Evolutionary conservation across 1,284 basidiomycete genomes (phyloP).

Genomic region (Cronartium ribicola): DNA sequence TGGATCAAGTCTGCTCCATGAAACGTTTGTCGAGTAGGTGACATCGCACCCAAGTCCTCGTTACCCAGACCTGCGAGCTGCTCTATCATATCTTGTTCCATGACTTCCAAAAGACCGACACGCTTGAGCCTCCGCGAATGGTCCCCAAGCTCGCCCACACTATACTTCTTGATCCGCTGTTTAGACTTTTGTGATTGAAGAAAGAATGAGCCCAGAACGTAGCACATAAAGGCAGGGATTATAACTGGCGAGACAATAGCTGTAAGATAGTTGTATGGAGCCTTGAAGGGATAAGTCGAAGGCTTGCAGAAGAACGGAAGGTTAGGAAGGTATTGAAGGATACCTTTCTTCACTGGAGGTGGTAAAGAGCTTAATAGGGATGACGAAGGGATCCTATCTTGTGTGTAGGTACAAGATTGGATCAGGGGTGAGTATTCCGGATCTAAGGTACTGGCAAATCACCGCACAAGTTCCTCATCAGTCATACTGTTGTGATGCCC

Average conservation of each 20-base stretch:
- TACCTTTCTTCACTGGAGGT: not conserved
- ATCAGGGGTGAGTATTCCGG: constrained; percentile 9
- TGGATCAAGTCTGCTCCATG: not conserved
- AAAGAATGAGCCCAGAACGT: constrained; percentile 22
- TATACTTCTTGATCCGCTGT: constrained; percentile 31
- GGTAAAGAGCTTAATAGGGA: not conserved
- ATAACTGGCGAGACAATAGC: constrained; percentile 20
- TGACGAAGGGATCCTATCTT: not conserved
- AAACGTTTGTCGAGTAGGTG: not conserved
- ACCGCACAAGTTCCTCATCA: not conserved
- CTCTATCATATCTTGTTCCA: constrained; percentile 27
- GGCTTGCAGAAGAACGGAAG: constrained; percentile 31
- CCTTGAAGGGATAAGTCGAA: constrained; percentile 22
- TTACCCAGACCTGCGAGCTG: constrained; percentile 23
- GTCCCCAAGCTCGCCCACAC: constrained; percentile 15
- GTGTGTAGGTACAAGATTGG: not conserved
- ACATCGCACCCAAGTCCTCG: not conserved
- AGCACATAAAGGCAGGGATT: constrained; percentile 17
- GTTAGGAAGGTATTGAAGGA: constrained; percentile 5
- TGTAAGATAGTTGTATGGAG: constrained; percentile 24
- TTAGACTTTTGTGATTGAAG: constrained; percentile 27
- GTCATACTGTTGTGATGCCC: too few relatives aligned
- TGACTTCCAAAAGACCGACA: constrained; percentile 24
- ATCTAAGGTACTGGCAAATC: constrained; percentile 16
- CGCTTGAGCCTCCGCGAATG: constrained; percentile 8